Conservation (phyloP, 495 filamentous ascomycete genomes). For the Aspergillus saccharolyticus region DNA sequence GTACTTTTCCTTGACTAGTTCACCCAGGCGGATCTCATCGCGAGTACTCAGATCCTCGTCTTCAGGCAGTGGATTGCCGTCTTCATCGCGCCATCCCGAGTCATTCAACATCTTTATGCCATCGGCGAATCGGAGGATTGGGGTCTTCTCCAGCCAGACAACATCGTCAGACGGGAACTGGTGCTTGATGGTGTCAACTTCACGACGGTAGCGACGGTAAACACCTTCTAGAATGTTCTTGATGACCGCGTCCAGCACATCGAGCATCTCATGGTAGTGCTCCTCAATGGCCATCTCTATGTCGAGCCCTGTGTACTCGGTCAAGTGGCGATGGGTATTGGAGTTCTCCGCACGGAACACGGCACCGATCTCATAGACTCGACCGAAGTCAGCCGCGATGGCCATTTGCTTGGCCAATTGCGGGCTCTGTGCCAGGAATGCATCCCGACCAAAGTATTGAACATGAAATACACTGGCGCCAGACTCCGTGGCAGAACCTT, state of each 20-base stretch:
- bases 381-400: slow-evolving; percentile 80
- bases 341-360: slow-evolving; percentile 94
- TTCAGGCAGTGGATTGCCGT: slow-evolving; percentile 61
- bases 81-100: slow-evolving; percentile 71
- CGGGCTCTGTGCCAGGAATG: slow-evolving; percentile 83
- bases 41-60: slow-evolving; percentile 78
- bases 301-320: slow-evolving; percentile 93
- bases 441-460: slow-evolving; percentile 76
- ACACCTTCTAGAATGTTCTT: slow-evolving; percentile 76
- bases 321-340: slow-evolving; percentile 92
- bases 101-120: slow-evolving; percentile 75
- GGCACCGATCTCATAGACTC: slow-evolving; percentile 82
- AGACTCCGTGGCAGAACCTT: slow-evolving; percentile 83
- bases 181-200: slow-evolving; percentile 61
- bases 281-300: slow-evolving; percentile 93
- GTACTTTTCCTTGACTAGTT: slow-evolving; percentile 79
- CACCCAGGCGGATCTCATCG: slow-evolving; percentile 81
- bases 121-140: slow-evolving; percentile 73
- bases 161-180: slow-evolving; percentile 64
- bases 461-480: slow-evolving; percentile 88
- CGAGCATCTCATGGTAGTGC: slow-evolving; percentile 78
- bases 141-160: slow-evolving; percentile 79
- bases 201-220: slow-evolving; percentile 57
- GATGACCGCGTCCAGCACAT: slow-evolving; percentile 70
- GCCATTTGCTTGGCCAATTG: slow-evolving; percentile 95